Percentiles rank a stretch among this genome's conserved stretches.
phyloP scores from a whole-genome alignment of 306 rosid genomes.

The Abrus precatorius region DNA sequence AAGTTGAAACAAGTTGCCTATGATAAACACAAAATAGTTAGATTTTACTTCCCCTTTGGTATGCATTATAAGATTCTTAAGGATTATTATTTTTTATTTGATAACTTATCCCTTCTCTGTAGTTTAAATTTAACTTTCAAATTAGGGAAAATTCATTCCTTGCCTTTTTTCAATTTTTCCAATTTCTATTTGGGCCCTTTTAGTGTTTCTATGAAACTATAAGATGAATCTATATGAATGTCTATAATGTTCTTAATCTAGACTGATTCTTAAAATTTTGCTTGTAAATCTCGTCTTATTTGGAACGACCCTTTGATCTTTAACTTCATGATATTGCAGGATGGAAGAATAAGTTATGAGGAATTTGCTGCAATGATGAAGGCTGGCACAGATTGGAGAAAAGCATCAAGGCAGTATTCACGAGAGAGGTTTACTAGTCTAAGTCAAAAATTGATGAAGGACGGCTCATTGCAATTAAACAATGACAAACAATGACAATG shows the following conservation, averaged over 20 bases:
- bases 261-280: not conserved
- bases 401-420: conserved; percentile 94
- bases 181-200: no score
- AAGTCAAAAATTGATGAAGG: conserved; percentile 72
- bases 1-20: not conserved
- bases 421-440: conserved; percentile 86
- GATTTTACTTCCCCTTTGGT: not conserved
- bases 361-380: conserved; percentile 95
- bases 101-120: not conserved
- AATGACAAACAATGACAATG: conserved; percentile 41
- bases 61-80: not conserved
- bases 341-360: conserved; percentile 86
- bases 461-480: conserved; percentile 66
- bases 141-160: not conserved
- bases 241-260: not conserved
- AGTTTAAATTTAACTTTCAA: conserved; percentile 1
- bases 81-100: not conserved
- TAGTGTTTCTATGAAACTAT: not conserved
- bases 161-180: not conserved
- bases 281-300: not conserved
- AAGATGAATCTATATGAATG: not conserved
- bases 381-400: conserved; percentile 96
- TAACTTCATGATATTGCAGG: conserved; percentile 57
- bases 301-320: conserved; percentile 20
- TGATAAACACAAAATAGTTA: conserved; percentile 7